Conservation (phyloP, 352 stramenopile genomes). For the Pythium sukuiense region DNA sequence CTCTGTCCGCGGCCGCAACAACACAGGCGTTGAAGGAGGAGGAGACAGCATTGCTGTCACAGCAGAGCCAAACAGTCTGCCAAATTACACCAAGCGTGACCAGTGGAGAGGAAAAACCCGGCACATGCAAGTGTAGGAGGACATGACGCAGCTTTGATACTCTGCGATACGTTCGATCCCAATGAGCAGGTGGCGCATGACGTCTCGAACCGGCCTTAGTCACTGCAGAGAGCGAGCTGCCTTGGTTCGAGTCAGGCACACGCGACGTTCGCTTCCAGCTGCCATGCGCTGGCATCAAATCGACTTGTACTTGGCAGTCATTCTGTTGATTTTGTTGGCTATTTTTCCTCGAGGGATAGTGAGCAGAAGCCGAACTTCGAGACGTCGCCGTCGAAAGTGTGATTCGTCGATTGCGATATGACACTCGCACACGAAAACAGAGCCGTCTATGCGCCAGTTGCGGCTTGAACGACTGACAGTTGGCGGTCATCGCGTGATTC, state of each 20-base stretch:
- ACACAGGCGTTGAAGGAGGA: no score
- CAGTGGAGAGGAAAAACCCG: no score
- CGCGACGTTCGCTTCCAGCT: neutral
- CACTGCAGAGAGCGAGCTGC: neutral
- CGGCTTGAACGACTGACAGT: neutral
- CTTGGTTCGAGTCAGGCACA: neutral
- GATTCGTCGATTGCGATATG: neutral
- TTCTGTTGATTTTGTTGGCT: no score
- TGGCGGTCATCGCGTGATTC: neutral
- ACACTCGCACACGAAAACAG: neutral
- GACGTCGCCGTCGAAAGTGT: neutral
- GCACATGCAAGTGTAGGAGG: neutral
- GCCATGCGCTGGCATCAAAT: neutral
- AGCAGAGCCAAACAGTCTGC: no score
- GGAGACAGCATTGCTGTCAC: no score
- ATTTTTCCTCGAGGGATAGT: neutral
- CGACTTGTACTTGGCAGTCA: neutral
- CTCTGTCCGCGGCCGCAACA: no score
- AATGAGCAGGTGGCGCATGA: neutral
- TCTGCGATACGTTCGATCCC: neutral
- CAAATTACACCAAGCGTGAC: no score
- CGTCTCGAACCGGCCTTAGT: neutral
- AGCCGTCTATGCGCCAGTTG: neutral
- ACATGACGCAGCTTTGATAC: neutral
- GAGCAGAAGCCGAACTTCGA: neutral